Evolutionary conservation across 148 eudicot species (phyloP), one percentile per base, ranked within the genome.

Genomic region (Vaccinium darrowii): DNA sequence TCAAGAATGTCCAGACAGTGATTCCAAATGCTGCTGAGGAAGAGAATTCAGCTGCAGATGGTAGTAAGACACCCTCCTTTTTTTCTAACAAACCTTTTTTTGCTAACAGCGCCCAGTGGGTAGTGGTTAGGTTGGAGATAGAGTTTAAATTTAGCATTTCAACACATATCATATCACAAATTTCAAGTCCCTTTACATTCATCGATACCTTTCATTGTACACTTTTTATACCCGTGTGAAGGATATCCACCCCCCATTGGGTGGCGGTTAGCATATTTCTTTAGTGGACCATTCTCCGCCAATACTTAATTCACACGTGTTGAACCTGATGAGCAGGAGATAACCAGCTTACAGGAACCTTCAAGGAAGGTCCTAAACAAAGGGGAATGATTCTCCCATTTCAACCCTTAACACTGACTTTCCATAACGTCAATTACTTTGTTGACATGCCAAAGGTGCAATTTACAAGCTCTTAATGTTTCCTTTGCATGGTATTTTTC

Each of bases 361-460:
- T 58, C 50, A 82, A 25, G n/a, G 74, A n/a, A 52, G 84, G 51
- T 62, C 74, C 76, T n/a, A 90, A 83, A 85, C 91, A 84, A 84
- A 93, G 84, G 83, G 98, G 99, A 83, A 96, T 96, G 99, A 94
- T 94, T 90, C 99, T 96, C 51, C 98, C 99, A 80, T 96, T 96
- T 91, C 86, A 92, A 88, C 97, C 98, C 56, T 83, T 96, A 76
- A 87, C 92, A 52, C 94, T 96, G 95, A 93, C 98, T 79, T 96
- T 96, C 84, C 93, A 94, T 87, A 91, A 95, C 78, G 91, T 96
- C 84, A 93, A 87, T 58, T 96, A 96, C 90, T 96, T 82, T 76
- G 98, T 96, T 82, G 99, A 95, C 91, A 94, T 96, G 98, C 99
- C 99, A 79, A 86, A 89, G 95, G 99, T 96, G 84, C 18, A 19